Evolutionary conservation across 2,329 filamentous ascomycete species (phyloP).

Genomic region (Thielaviopsis ethacetica): DNA sequence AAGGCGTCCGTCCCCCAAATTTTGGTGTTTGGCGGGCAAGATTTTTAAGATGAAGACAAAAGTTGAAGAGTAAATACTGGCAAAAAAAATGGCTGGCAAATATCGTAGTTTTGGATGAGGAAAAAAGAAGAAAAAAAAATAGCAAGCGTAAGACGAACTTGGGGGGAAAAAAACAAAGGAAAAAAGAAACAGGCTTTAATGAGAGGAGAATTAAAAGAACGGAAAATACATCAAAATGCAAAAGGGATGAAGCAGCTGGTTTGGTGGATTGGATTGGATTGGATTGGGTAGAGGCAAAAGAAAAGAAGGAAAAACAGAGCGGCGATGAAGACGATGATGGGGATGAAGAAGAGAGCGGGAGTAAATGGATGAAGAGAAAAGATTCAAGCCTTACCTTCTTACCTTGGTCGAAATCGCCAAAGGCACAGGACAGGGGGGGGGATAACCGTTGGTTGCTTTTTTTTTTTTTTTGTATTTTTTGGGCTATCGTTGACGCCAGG

Average conservation of each 20-base stretch:
- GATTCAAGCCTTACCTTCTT: too few relatives aligned
- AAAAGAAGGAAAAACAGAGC: neutral
- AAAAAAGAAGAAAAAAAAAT: neutral
- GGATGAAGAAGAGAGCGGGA: neutral
- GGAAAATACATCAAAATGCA: neutral
- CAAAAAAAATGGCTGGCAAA: neutral
- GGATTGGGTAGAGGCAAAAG: neutral
- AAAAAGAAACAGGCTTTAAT: slow-evolving; percentile 1
- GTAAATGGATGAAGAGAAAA: neutral
- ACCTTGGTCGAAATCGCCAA: too few relatives aligned
- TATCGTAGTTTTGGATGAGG: neutral
- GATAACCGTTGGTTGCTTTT: too few relatives aligned
- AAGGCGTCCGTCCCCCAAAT: neutral
- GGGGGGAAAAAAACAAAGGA: slow-evolving; percentile 1
- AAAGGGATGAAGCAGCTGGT: neutral
- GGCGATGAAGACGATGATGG: slow-evolving; percentile 3
- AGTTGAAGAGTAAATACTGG: neutral
- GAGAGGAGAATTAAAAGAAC: neutral
- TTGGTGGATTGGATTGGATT: neutral
- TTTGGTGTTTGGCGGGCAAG: neutral
- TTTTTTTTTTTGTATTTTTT: too few relatives aligned
- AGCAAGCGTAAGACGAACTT: neutral
- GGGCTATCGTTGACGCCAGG: too few relatives aligned
- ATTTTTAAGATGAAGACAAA: neutral
- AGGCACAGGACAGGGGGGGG: too few relatives aligned